phyloP scores from a whole-genome alignment of 345 rosid species.

The Dimocarpus longan region DNA sequence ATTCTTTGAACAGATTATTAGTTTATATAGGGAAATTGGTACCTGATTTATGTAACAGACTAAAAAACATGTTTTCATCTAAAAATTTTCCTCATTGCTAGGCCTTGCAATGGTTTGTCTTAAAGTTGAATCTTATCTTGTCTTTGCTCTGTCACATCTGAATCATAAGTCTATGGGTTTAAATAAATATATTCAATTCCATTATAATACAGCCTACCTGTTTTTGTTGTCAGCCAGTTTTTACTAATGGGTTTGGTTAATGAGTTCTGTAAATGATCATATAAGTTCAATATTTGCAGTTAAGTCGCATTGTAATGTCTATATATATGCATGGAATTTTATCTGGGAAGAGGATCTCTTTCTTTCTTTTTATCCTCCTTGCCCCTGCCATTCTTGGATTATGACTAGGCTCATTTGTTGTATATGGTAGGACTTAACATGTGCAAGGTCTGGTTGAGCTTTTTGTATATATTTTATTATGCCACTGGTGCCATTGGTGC shows the following conservation, averaged over 20 bases:
- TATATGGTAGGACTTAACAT: not conserved
- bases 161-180: not conserved
- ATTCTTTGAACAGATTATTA: not conserved
- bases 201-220: not conserved
- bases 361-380: too few relatives aligned
- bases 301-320: not conserved
- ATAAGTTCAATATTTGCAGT: not conserved
- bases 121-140: not conserved
- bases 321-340: not conserved
- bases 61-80: not conserved
- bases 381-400: not conserved
- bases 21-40: not conserved
- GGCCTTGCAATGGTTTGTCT: not conserved
- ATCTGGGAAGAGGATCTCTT: not conserved
- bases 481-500: not conserved
- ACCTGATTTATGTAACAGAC: not conserved
- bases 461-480: not conserved
- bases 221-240: not conserved
- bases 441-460: not conserved
- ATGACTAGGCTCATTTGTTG: not conserved
- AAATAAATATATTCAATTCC: not conserved
- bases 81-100: not conserved
- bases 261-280: not conserved
- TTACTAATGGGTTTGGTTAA: not conserved
- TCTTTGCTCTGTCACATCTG: not conserved